phyloP scores from a whole-genome alignment of 2,329 filamentous ascomycete species.

The Sclerotinia spermophila region DNA sequence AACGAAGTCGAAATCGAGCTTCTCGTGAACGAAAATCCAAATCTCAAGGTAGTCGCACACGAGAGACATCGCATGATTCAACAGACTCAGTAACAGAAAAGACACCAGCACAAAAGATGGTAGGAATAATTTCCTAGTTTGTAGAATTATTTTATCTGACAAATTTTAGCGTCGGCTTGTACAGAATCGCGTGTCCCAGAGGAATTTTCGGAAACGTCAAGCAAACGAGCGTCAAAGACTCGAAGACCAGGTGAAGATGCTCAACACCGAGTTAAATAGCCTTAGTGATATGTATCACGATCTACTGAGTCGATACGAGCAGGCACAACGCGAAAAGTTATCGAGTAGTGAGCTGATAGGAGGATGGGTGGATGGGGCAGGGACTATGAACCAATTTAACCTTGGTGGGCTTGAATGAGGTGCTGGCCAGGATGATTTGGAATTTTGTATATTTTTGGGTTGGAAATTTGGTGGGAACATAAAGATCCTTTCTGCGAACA shows the following conservation, averaged over 20 bases:
- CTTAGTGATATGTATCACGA: conserved; percentile 16
- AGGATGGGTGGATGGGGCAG: conserved; percentile 6
- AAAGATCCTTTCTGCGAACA: background rate
- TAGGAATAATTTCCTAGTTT: background rate
- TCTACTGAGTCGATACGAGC: conserved; percentile 14
- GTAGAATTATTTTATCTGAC: background rate
- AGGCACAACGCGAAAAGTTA: conserved; percentile 10
- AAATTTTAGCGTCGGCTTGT: conserved; percentile 15
- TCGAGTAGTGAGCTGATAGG: conserved; percentile 9
- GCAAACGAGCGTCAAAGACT: conserved; percentile 17
- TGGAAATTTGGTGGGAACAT: background rate
- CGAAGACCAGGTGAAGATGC: conserved; percentile 18
- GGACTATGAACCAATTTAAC: background rate
- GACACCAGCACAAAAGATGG: conserved; percentile 19
- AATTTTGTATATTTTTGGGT: background rate
- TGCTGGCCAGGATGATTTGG: background rate
- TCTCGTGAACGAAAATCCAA: conserved; percentile 8
- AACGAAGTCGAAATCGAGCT: conserved; percentile 6
- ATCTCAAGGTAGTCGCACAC: conserved; percentile 14
- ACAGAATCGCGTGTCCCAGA: conserved; percentile 18
- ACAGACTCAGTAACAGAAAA: conserved; percentile 14
- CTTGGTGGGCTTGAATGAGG: conserved; percentile 6
- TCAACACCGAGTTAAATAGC: conserved; percentile 15
- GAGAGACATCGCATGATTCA: conserved; percentile 21
- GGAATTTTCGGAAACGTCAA: conserved; percentile 20